phyloP scores from a whole-genome alignment of 2,329 filamentous ascomycete genomes.

The Diplodia mutila region DNA sequence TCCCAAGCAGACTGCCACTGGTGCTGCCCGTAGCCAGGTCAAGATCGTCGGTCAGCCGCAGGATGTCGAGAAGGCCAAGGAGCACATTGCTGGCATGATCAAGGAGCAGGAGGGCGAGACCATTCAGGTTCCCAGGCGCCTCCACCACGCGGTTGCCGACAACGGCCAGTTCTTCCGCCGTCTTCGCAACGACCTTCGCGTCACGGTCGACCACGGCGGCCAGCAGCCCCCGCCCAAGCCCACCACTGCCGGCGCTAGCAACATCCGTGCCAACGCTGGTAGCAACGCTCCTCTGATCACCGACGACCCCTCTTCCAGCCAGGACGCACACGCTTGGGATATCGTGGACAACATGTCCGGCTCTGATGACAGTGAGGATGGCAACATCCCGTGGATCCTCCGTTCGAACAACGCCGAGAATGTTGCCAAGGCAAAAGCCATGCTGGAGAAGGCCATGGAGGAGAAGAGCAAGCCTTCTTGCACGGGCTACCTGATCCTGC shows the following conservation, averaged over 20 bases:
- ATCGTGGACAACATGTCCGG: constrained; percentile 67
- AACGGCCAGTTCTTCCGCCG: constrained; percentile 93
- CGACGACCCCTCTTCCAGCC: constrained; percentile 68
- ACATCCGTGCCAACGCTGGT: constrained; percentile 56
- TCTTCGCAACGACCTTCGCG: constrained; percentile 81
- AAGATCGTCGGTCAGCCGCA: constrained; percentile 80
- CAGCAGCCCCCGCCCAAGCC: constrained; percentile 75
- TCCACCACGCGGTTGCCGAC: constrained; percentile 85
- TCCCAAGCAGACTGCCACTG: constrained; percentile 71
- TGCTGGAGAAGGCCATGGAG: constrained; percentile 72
- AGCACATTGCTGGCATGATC: constrained; percentile 75
- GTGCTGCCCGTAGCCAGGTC: constrained; percentile 79
- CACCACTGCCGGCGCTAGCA: constrained; percentile 52
- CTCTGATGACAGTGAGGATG: constrained; percentile 56
- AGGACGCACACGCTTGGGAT: constrained; percentile 76
- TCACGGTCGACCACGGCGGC: constrained; percentile 89
- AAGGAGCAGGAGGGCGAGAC: constrained; percentile 90
- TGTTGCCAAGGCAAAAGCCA: constrained; percentile 77
- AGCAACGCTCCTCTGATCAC: constrained; percentile 85
- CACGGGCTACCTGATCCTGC: constrained; percentile 85
- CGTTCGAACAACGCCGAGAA: constrained; percentile 73
- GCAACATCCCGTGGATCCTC: constrained; percentile 85
- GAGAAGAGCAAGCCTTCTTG: constrained; percentile 70
- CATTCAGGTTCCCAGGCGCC: constrained; percentile 76
- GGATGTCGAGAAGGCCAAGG: constrained; percentile 83